Evolutionary conservation across 169 alveolate species (phyloP).

Genomic region (Cryptosporidium ryanae): DNA sequence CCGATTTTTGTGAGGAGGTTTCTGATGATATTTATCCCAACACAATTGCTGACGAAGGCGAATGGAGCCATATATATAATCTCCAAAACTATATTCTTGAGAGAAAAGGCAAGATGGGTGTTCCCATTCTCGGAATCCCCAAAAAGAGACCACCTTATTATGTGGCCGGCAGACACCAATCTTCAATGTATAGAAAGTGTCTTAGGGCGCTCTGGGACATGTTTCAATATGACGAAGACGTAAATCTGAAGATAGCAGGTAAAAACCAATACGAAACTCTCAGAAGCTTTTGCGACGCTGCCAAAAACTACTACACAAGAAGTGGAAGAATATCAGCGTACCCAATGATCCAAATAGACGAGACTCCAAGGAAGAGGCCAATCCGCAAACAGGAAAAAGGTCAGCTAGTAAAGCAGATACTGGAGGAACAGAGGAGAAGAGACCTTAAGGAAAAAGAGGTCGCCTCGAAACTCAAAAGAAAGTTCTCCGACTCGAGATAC

Average conservation of each 20-base stretch:
- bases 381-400: neutral
- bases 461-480: conserved; percentile 1
- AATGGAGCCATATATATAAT: conserved; percentile 49
- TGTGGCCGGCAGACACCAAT: conserved; percentile 69
- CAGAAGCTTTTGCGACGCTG: conserved; percentile 71
- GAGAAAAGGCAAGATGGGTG: conserved; percentile 28
- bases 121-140: conserved; percentile 66
- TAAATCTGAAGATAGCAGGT: conserved; percentile 59
- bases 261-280: conserved; percentile 63
- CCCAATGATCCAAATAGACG: conserved; percentile 54
- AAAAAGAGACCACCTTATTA: conserved; percentile 38
- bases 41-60: conserved; percentile 11
- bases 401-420: conserved; percentile 15
- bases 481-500: neutral
- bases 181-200: conserved; percentile 73
- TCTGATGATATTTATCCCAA: conserved; percentile 70
- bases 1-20: conserved; percentile 71
- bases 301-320: conserved; percentile 61
- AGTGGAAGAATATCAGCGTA: conserved; percentile 58
- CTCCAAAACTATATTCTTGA: conserved; percentile 49
- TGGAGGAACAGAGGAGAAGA: conserved; percentile 16
- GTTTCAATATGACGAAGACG: conserved; percentile 72
- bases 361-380: conserved; percentile 21
- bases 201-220: conserved; percentile 73
- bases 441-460: conserved; percentile 22